Evolutionary conservation across 2,329 filamentous ascomycete genomes (phyloP).

Genomic region (Phyllosticta paracitricarpa): DNA sequence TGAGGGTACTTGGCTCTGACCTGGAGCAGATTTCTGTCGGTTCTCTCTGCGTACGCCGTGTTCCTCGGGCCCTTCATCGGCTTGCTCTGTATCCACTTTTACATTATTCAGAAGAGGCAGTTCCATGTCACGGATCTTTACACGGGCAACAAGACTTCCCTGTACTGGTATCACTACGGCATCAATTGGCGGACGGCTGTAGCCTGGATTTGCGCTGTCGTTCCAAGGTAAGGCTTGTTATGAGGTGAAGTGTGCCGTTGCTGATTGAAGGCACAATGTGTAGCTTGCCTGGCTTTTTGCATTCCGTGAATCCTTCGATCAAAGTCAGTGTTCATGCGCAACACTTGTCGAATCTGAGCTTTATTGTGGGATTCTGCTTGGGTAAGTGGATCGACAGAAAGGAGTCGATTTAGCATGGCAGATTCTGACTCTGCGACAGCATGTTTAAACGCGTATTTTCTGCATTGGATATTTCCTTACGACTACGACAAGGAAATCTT

Average conservation of each 20-base stretch:
- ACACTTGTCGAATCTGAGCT: background rate
- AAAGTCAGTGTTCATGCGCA: background rate
- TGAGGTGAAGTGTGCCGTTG: background rate
- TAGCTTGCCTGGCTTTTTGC: background rate
- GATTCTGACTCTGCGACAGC: background rate
- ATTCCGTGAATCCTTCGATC: background rate
- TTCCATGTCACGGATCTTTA: constrained; percentile 13
- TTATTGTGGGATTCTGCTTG: background rate
- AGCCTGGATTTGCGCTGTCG: background rate
- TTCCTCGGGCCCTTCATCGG: constrained; percentile 19
- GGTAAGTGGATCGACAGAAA: background rate
- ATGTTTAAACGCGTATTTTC: background rate
- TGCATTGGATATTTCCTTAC: background rate
- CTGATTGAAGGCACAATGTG: background rate
- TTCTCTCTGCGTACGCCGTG: constrained; percentile 20
- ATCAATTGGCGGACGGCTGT: background rate
- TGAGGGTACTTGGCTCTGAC: background rate
- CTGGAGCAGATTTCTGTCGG: constrained; percentile 17
- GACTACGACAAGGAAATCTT: background rate
- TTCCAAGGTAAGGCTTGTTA: background rate
- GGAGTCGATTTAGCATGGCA: background rate
- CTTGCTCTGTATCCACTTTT: constrained; percentile 11
- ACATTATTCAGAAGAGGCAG: constrained; percentile 4
- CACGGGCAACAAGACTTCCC: background rate
- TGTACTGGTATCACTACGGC: constrained; percentile 4